Conservation (phyloP, 2,329 filamentous ascomycete genomes). For the Nigrospora oryzae region DNA sequence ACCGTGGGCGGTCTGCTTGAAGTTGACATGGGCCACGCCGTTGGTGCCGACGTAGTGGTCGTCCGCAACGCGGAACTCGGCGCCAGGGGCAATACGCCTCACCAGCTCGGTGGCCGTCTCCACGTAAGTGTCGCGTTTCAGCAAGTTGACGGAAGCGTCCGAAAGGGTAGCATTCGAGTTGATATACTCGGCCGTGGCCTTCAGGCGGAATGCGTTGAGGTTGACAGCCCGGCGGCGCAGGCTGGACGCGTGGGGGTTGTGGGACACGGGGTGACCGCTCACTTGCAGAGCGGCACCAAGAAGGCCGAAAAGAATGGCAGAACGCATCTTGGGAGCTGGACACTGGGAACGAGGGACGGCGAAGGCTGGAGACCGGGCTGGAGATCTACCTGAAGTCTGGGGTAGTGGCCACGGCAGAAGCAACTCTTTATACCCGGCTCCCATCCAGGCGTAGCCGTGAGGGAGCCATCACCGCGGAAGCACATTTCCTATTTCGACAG, state of each 20-base stretch:
- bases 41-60: constrained; percentile 47
- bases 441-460: no score
- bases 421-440: no score
- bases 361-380: constrained; percentile 4
- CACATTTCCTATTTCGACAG: no score
- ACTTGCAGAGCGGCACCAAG: constrained; percentile 20
- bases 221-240: constrained; percentile 22
- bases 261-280: constrained; percentile 15
- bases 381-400: not conserved
- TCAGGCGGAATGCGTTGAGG: constrained; percentile 21
- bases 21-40: constrained; percentile 48
- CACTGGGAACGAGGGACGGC: constrained; percentile 10
- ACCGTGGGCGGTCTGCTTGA: constrained; percentile 49
- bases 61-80: constrained; percentile 38
- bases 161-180: constrained; percentile 15
- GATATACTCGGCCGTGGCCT: constrained; percentile 19
- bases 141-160: constrained; percentile 12
- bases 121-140: constrained; percentile 27
- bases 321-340: constrained; percentile 16
- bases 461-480: no score
- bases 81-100: constrained; percentile 24
- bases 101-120: constrained; percentile 35
- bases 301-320: constrained; percentile 21
- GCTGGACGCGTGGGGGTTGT: constrained; percentile 11
- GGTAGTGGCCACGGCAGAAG: no score